Evolutionary conservation across 2,329 filamentous ascomycete species (phyloP).

Genomic region (Metarhizium guizhouense): DNA sequence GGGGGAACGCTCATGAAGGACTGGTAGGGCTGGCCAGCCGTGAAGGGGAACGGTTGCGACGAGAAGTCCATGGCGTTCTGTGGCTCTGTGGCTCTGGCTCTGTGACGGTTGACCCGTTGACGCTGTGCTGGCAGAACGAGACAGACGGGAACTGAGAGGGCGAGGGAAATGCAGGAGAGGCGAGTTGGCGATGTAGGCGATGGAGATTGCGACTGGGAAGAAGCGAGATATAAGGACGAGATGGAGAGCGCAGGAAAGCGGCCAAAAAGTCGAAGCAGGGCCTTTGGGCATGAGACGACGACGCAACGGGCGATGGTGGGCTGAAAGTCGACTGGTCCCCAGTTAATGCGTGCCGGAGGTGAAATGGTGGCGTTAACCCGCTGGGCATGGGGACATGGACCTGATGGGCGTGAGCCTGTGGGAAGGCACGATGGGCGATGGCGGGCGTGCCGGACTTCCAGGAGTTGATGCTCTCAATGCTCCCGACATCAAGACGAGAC

Average conservation of each 20-base stretch:
- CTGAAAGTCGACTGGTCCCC: not conserved
- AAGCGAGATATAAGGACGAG: not conserved
- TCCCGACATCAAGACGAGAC: too few species aligned
- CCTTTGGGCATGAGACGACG: not conserved
- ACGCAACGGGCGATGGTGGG: not conserved
- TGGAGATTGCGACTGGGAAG: not conserved
- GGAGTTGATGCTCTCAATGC: too few species aligned
- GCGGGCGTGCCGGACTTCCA: too few species aligned
- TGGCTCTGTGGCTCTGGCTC: not conserved
- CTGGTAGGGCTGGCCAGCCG: slow-evolving; percentile 40
- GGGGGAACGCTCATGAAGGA: slow-evolving; percentile 45
- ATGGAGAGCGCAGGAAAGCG: not conserved
- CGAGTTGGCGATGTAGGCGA: not conserved
- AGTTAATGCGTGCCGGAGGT: not conserved
- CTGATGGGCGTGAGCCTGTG: not conserved
- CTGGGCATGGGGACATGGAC: not conserved
- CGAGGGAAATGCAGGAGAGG: not conserved
- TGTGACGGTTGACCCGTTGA: too few species aligned
- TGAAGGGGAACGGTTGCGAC: slow-evolving; percentile 33
- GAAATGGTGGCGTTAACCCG: not conserved
- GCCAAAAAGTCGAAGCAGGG: not conserved
- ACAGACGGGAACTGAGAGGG: not conserved
- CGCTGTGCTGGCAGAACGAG: not conserved
- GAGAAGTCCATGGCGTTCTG: slow-evolving; percentile 41
- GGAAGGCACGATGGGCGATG: too few species aligned